Conservation (phyloP, 1,284 basidiomycete genomes). For the Rhodotorula glutinis region DNA sequence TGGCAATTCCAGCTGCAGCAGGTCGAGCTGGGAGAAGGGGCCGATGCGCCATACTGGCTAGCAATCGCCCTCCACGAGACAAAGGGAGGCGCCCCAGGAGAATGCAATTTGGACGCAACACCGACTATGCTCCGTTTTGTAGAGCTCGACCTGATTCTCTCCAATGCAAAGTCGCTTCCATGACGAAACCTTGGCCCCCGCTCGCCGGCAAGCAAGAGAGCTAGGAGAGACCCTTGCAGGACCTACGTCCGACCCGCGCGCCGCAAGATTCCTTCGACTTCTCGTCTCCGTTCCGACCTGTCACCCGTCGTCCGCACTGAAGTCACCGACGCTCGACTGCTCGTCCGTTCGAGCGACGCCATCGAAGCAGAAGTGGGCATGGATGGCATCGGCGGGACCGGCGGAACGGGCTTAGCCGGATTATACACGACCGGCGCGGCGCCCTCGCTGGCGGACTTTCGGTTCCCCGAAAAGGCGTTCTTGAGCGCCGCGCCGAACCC, state of each 20-base stretch:
- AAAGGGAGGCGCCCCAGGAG: too few species aligned
- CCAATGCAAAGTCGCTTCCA: too few species aligned
- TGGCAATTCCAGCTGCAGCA: constrained; percentile 13
- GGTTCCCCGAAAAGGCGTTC: constrained; percentile 13
- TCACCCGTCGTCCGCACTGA: neutral
- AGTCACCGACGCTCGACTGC: neutral
- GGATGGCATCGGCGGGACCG: neutral
- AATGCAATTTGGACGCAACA: too few species aligned
- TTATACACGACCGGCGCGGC: neutral
- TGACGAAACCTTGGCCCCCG: too few species aligned
- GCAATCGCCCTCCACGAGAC: constrained; percentile 3
- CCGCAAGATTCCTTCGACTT: constrained; percentile 22
- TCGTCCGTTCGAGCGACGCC: neutral
- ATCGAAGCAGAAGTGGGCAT: neutral
- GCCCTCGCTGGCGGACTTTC: neutral
- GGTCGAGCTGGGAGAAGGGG: neutral
- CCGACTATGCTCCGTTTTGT: too few species aligned
- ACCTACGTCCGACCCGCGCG: neutral
- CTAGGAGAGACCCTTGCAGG: too few species aligned
- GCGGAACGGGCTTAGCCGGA: neutral
- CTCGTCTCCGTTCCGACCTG: constrained; percentile 5
- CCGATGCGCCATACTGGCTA: constrained; percentile 3
- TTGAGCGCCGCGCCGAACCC: constrained; percentile 24
- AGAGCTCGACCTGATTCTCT: too few species aligned
- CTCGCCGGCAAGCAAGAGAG: too few species aligned